These are phyloP conservation scores for Spergularia azorica DNA, from an alignment of 179 eudicot genomes.

Conservation along the genomic window DNA sequence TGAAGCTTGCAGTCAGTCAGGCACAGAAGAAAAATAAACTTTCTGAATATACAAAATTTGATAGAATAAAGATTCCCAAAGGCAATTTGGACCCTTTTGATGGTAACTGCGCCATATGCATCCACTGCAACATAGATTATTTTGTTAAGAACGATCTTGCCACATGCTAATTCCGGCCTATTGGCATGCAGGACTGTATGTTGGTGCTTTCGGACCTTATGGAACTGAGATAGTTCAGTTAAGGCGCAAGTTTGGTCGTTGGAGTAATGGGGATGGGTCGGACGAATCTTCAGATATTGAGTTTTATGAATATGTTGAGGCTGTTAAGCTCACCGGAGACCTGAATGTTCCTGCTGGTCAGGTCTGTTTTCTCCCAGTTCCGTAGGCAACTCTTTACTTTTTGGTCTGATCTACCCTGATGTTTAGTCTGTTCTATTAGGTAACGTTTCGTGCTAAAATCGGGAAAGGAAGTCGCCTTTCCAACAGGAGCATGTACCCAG, in stretches of 20 bases:
- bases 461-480: constrained; percentile 68
- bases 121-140: constrained; percentile 22
- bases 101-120: constrained; percentile 45
- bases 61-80: constrained; percentile 62
- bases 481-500: constrained; percentile 82
- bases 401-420: not conserved
- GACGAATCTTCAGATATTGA: constrained; percentile 66
- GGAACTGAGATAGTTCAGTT: constrained; percentile 95
- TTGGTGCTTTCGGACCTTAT: constrained; percentile 96
- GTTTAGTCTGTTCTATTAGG: constrained; percentile 39
- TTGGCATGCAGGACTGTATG: constrained; percentile 67
- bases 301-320: constrained; percentile 98
- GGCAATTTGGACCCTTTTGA: constrained; percentile 91
- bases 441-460: constrained; percentile 92
- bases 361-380: constrained; percentile 41
- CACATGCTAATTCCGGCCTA: constrained; percentile 7
- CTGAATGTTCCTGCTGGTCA: constrained; percentile 97
- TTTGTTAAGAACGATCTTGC: not conserved
- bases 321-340: constrained; percentile 96
- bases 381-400: not conserved
- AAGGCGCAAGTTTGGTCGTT: constrained; percentile 87
- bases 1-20: constrained; percentile 70
- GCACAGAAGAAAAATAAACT: constrained; percentile 74
- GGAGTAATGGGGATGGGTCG: constrained; percentile 59
- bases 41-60: constrained; percentile 72